phyloP scores from a whole-genome alignment of 768 basidiomycete genomes.

The Hemileccinum impolitum region DNA sequence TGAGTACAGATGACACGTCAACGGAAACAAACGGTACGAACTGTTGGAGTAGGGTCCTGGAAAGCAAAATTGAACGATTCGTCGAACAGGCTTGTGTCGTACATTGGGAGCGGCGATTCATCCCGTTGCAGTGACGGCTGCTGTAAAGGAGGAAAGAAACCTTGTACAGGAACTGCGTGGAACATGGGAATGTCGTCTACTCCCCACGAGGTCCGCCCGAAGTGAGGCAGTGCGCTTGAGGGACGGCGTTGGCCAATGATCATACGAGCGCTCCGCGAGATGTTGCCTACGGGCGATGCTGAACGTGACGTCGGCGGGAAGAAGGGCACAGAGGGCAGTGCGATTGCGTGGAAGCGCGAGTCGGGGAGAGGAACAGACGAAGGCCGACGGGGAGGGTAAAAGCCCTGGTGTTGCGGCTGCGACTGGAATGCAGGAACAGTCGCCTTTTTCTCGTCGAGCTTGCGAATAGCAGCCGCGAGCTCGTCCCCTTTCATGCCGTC shows the following conservation, averaged over 20 bases:
- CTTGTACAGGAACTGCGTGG: not conserved
- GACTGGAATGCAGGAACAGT: not conserved
- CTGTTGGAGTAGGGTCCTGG: slow-evolving; percentile 14
- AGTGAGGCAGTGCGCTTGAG: slow-evolving; percentile 44
- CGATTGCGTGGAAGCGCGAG: slow-evolving; percentile 36
- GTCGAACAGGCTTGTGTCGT: slow-evolving; percentile 48
- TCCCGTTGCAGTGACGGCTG: slow-evolving; percentile 38
- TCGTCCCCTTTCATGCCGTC: slow-evolving; percentile 71
- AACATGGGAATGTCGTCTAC: slow-evolving; percentile 25
- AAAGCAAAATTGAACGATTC: slow-evolving; percentile 35
- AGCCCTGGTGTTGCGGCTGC: slow-evolving; percentile 7
- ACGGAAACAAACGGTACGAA: not conserved
- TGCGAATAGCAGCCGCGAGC: slow-evolving; percentile 57
- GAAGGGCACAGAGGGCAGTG: slow-evolving; percentile 43
- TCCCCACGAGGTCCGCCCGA: slow-evolving; percentile 27
- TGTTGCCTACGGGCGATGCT: slow-evolving; percentile 42
- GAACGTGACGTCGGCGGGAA: slow-evolving; percentile 39
- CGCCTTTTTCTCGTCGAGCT: slow-evolving; percentile 38
- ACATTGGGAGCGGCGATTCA: slow-evolving; percentile 47
- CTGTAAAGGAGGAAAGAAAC: slow-evolving; percentile 12
- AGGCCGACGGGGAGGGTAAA: slow-evolving; percentile 48
- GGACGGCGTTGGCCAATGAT: slow-evolving; percentile 46
- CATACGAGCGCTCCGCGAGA: slow-evolving; percentile 41
- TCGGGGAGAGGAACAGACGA: slow-evolving; percentile 63
- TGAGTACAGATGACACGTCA: not conserved